Evolutionary conservation across 345 rosid species (phyloP).

Genomic region (Gossypium ekmanianum): DNA sequence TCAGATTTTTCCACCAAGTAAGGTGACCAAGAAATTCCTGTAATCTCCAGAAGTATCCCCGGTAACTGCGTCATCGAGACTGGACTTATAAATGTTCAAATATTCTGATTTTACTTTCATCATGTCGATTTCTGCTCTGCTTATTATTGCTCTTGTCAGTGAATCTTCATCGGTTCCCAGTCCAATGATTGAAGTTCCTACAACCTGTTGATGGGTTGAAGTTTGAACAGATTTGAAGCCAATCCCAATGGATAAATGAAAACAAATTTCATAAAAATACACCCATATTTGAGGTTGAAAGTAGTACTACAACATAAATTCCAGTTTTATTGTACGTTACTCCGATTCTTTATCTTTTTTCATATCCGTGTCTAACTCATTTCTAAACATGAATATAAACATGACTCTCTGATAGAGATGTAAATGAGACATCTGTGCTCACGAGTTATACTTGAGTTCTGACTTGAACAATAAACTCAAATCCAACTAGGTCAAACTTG

Average conservation of each 20-base stretch:
- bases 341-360: no score
- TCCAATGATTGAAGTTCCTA: conserved; percentile 52
- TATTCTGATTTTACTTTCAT: conserved; percentile 64
- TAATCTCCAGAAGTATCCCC: conserved; percentile 85
- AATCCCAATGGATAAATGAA: not conserved
- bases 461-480: no score
- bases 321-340: not conserved
- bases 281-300: not conserved
- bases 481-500: not conserved
- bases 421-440: no score
- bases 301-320: not conserved
- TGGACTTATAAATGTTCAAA: conserved; percentile 36
- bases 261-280: not conserved
- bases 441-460: no score
- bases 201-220: conserved; percentile 40
- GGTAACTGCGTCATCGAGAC: conserved; percentile 55
- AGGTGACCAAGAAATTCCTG: conserved; percentile 54
- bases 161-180: conserved; percentile 88
- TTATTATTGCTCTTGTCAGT: conserved; percentile 67
- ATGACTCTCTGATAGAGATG: no score
- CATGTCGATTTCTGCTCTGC: conserved; percentile 78
- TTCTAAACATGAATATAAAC: not conserved
- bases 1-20: conserved; percentile 64
- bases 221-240: conserved; percentile 11
- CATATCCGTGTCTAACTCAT: not conserved